Evolutionary conservation across 805 yeast genomes (phyloP).

Genomic region (Priceomyces haplophilus): DNA sequence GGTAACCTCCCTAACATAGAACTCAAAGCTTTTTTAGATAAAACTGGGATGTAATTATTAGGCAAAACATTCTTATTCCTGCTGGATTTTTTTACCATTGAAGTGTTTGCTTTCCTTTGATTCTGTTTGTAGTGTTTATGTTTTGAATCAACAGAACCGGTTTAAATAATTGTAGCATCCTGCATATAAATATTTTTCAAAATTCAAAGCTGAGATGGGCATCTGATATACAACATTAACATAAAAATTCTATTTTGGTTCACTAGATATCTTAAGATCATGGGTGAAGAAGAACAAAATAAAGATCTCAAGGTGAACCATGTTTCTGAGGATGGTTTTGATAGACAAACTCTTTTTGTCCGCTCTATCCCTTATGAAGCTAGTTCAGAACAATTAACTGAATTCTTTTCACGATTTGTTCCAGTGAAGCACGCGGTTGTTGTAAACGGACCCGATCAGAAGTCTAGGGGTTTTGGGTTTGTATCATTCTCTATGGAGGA

Average conservation of each 20-base stretch:
- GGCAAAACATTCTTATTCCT: slow-evolving; percentile 30
- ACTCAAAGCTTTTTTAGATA: slow-evolving; percentile 18
- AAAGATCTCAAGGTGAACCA: neutral
- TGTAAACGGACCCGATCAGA: slow-evolving; percentile 71
- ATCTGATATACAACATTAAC: neutral
- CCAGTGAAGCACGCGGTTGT: slow-evolving; percentile 95
- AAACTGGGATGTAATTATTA: slow-evolving; percentile 36
- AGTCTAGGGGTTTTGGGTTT: slow-evolving; percentile 93
- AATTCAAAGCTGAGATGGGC: slow-evolving; percentile 5
- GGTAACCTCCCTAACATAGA: slow-evolving; percentile 28
- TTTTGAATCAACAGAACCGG: slow-evolving; percentile 3
- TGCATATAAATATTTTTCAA: neutral
- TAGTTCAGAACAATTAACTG: slow-evolving; percentile 75
- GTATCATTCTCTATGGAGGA: slow-evolving; percentile 84
- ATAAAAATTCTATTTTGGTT: neutral
- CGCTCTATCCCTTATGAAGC: slow-evolving; percentile 80
- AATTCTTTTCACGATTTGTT: slow-evolving; percentile 84
- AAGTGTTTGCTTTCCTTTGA: neutral
- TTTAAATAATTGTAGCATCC: slow-evolving; percentile 1
- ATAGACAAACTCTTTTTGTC: slow-evolving; percentile 73
- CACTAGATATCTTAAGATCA: neutral
- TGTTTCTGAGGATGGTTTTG: slow-evolving; percentile 35
- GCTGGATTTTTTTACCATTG: slow-evolving; percentile 5
- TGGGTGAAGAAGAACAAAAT: slow-evolving; percentile 5
- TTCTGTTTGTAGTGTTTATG: neutral